These are phyloP conservation scores for Fusarium begoniae DNA, from an alignment of 2,329 filamentous ascomycete species.

Conservation along the genomic window DNA sequence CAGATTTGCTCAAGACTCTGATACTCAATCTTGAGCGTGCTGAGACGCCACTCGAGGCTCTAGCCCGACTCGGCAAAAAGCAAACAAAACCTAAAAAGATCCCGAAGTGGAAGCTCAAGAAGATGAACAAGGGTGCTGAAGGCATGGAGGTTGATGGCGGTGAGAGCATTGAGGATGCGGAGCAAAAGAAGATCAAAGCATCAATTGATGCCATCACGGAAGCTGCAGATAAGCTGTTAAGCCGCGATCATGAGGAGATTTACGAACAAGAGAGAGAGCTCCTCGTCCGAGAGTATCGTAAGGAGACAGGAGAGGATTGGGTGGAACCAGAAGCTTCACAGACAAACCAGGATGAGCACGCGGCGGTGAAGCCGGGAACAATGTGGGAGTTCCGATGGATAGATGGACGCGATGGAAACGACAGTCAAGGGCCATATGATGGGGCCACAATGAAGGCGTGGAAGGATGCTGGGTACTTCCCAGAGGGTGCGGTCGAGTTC, in stretches of 20 bases:
- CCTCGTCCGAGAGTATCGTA: constrained; percentile 82
- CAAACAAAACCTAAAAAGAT: constrained; percentile 68
- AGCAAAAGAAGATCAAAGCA: constrained; percentile 74
- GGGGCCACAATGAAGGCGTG: constrained; percentile 86
- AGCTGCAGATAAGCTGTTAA: constrained; percentile 86
- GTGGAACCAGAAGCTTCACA: constrained; percentile 54
- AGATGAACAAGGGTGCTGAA: constrained; percentile 63
- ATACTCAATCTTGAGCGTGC: constrained; percentile 79
- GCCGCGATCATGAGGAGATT: constrained; percentile 85
- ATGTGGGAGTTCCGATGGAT: constrained; percentile 93
- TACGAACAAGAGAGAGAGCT: constrained; percentile 90
- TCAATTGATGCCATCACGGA: constrained; percentile 86
- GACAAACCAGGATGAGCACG: constrained; percentile 36
- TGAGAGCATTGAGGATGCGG: constrained; percentile 65
- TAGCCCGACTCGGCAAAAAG: constrained; percentile 79
- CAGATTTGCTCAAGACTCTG: constrained; percentile 77
- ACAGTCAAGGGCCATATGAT: constrained; percentile 88
- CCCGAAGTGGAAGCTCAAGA: constrained; percentile 77
- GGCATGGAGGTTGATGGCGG: constrained; percentile 75
- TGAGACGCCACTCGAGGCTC: constrained; percentile 88
- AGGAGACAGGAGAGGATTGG: constrained; percentile 91
- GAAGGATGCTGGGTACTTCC: constrained; percentile 92
- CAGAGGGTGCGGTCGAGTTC: constrained; percentile 78
- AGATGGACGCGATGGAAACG: constrained; percentile 82
- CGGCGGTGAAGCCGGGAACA: constrained; percentile 33